phyloP scores from a whole-genome alignment of 2,329 filamentous ascomycete species.

The Botrytis squamosa region DNA sequence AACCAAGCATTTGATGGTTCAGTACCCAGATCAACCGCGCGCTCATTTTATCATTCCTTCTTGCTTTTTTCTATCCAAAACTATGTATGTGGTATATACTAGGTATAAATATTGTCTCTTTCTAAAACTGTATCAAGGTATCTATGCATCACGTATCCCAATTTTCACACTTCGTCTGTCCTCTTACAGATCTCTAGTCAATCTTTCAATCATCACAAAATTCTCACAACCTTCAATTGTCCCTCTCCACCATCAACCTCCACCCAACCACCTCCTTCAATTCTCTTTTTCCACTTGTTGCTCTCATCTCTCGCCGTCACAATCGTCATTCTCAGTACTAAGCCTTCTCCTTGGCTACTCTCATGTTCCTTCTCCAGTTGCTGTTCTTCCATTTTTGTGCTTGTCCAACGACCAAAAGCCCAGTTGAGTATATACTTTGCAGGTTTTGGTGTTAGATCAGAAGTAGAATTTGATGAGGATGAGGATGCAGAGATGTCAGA shows the following conservation, averaged over 20 bases:
- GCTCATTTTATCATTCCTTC: no score
- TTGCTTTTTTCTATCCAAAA: no score
- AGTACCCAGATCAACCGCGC: no score
- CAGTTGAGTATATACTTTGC: constrained; percentile 89
- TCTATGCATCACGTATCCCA: neutral
- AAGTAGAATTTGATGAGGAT: constrained; percentile 17
- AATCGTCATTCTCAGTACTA: constrained; percentile 68
- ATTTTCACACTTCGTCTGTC: neutral
- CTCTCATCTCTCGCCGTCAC: constrained; percentile 73
- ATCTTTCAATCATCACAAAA: neutral
- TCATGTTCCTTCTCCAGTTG: constrained; percentile 49
- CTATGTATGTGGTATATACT: no score
- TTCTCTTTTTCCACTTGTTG: constrained; percentile 72
- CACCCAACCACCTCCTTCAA: constrained; percentile 46
- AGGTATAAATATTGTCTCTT: neutral
- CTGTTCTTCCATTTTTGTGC: constrained; percentile 58
- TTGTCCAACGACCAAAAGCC: constrained; percentile 96
- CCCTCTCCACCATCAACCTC: constrained; percentile 9
- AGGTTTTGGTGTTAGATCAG: neutral
- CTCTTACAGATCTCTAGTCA: neutral
- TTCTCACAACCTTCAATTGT: neutral
- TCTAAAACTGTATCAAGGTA: neutral
- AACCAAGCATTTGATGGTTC: no score
- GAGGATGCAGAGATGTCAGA: constrained; percentile 26
- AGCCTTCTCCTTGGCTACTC: constrained; percentile 49